phyloP scores from a whole-genome alignment of 768 basidiomycete species.

The Auriscalpium orientale region DNA sequence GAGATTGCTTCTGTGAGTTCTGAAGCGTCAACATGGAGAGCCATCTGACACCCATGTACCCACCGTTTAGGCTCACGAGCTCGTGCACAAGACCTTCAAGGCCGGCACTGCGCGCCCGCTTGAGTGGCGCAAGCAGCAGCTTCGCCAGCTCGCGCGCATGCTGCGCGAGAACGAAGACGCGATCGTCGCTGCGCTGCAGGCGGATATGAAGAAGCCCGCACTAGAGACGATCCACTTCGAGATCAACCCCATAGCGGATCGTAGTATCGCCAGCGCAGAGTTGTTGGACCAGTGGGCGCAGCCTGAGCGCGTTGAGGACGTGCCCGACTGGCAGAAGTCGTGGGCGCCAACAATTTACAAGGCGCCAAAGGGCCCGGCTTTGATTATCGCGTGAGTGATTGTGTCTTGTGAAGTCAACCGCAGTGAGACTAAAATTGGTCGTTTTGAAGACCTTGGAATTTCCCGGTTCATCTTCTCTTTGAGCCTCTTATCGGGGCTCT shows the following conservation, averaged over 20 bases:
- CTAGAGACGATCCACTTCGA: slow-evolving; percentile 17
- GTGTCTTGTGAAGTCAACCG: neutral
- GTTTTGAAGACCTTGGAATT: slow-evolving; percentile 55
- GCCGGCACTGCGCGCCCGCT: slow-evolving; percentile 17
- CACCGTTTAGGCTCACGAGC: slow-evolving; percentile 8
- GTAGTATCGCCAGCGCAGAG: slow-evolving; percentile 10
- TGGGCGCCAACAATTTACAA: slow-evolving; percentile 16
- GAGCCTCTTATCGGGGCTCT: slow-evolving; percentile 65
- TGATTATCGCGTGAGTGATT: slow-evolving; percentile 15
- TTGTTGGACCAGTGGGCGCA: slow-evolving; percentile 18
- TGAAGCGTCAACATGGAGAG: too few species aligned
- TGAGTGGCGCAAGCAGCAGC: slow-evolving; percentile 19
- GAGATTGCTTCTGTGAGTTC: neutral
- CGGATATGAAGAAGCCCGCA: slow-evolving; percentile 15
- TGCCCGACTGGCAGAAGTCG: slow-evolving; percentile 5
- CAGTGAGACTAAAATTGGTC: neutral
- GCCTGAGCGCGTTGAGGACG: slow-evolving; percentile 7
- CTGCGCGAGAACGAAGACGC: slow-evolving; percentile 18
- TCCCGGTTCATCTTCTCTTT: slow-evolving; percentile 46
- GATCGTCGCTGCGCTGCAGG: slow-evolving; percentile 12
- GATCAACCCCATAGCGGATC: slow-evolving; percentile 8
- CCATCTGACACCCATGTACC: too few species aligned
- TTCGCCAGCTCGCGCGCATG: slow-evolving; percentile 18
- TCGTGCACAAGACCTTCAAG: slow-evolving; percentile 13
- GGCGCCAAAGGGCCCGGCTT: slow-evolving; percentile 18